Conservation (phyloP, 495 filamentous ascomycete genomes). For the Neurospora sp. region DNA sequence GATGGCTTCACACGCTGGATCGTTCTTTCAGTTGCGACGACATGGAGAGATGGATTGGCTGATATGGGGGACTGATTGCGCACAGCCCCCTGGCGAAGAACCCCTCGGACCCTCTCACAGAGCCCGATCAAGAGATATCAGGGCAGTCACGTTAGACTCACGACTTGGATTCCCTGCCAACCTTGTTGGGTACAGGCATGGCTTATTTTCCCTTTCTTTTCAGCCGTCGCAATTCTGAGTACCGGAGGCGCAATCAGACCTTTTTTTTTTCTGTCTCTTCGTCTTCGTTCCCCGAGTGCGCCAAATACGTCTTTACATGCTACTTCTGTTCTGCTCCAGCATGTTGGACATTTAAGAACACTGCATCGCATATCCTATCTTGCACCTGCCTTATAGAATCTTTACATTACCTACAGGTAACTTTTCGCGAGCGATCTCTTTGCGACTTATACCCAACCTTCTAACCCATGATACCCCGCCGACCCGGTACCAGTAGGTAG, state of each 20-base stretch:
- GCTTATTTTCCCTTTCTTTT: not conserved
- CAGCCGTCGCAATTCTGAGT: not conserved
- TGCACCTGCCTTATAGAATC: not conserved
- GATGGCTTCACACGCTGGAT: not conserved
- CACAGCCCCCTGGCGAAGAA: not conserved
- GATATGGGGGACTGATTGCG: not conserved
- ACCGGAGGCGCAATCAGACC: not conserved
- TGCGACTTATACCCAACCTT: not conserved
- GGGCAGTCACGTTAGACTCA: not conserved
- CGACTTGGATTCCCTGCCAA: not conserved
- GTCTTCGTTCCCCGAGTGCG: not conserved
- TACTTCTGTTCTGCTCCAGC: not conserved
- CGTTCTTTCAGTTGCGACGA: not conserved
- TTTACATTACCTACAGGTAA: not conserved
- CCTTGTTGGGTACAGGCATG: not conserved
- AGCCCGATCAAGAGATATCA: not conserved
- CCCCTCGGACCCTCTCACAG: not conserved
- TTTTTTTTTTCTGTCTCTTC: too few species aligned
- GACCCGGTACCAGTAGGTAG: not conserved
- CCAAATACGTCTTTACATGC: not conserved
- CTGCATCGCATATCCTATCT: not conserved
- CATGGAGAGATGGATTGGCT: not conserved
- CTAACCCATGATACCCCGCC: not conserved
- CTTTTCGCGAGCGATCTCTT: not conserved
- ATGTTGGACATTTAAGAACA: not conserved